phyloP scores from a whole-genome alignment of 495 filamentous ascomycete genomes.

The Talaromyces stipitatus region DNA sequence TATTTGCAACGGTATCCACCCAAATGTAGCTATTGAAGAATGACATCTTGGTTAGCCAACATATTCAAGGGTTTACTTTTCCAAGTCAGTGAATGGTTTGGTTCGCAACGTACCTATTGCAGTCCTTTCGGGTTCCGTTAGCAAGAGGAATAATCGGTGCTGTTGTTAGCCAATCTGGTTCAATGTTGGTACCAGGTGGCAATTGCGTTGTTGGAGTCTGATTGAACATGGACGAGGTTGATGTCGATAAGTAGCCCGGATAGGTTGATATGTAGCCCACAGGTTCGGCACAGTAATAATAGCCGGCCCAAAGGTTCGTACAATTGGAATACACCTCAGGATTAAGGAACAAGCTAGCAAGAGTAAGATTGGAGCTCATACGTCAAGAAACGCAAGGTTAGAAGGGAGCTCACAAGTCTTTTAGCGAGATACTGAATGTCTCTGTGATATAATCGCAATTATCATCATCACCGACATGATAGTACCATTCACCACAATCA shows the following conservation, averaged over 20 bases:
- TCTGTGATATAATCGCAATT: neutral
- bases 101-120: neutral
- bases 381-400: too few species aligned
- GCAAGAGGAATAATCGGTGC: neutral
- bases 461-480: neutral
- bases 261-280: conserved; percentile 16
- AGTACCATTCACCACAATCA: neutral
- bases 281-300: conserved; percentile 6
- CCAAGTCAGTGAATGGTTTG: too few species aligned
- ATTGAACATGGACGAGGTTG: neutral
- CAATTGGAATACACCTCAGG: conserved; percentile 13
- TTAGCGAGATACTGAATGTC: conserved; percentile 6
- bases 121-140: neutral
- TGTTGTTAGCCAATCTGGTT: too few species aligned
- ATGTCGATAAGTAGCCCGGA: conserved; percentile 7
- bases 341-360: too few species aligned
- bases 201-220: neutral
- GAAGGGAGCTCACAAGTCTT: conserved; percentile 11
- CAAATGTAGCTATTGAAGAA: neutral
- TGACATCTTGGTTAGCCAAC: too few species aligned
- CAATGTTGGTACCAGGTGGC: too few species aligned
- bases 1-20: neutral
- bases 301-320: conserved; percentile 7
- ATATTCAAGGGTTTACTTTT: too few species aligned
- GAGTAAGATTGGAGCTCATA: conserved; percentile 4